These are phyloP conservation scores for Coemansia sp. DNA, from an alignment of 192 early-diverging fungal species.

Conservation along the genomic window DNA sequence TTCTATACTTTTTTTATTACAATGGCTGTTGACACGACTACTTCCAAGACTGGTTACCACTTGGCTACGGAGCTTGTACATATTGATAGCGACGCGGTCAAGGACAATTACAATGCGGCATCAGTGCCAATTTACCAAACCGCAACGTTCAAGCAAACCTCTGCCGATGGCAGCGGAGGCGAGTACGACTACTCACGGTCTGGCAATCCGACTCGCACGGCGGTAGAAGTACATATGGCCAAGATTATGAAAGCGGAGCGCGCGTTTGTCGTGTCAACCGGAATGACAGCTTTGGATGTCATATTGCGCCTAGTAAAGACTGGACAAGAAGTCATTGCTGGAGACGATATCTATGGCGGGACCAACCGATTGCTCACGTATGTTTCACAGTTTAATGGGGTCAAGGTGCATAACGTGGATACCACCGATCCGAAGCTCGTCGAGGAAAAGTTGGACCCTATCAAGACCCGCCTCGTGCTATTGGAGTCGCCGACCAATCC, in stretches of 20 bases:
- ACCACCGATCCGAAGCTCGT: conserved; percentile 72
- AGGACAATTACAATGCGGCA: conserved; percentile 85
- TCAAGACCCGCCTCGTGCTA: conserved; percentile 80
- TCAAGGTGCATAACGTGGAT: conserved; percentile 89
- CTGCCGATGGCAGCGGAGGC: conserved; percentile 70
- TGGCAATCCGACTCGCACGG: conserved; percentile 97
- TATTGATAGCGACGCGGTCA: conserved; percentile 64
- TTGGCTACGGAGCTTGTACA: conserved; percentile 74
- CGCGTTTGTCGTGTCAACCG: conserved; percentile 82
- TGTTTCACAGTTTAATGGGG: conserved; percentile 70
- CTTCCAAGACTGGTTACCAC: conserved; percentile 51
- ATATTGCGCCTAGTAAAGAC: conserved; percentile 81
- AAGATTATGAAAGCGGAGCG: conserved; percentile 90
- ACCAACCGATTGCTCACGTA: conserved; percentile 93
- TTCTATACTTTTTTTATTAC: background rate
- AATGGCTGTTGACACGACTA: conserved; percentile 10
- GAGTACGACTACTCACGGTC: conserved; percentile 95
- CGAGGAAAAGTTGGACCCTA: conserved; percentile 61
- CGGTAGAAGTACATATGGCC: conserved; percentile 87
- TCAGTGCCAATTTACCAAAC: conserved; percentile 98
- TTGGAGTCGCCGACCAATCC: conserved; percentile 98
- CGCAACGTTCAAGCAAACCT: conserved; percentile 93
- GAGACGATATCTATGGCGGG: conserved; percentile 96
- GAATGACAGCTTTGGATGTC: conserved; percentile 94
- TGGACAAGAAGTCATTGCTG: conserved; percentile 91